Conservation (phyloP, 768 basidiomycete species). For the Nidula microcarpa region DNA sequence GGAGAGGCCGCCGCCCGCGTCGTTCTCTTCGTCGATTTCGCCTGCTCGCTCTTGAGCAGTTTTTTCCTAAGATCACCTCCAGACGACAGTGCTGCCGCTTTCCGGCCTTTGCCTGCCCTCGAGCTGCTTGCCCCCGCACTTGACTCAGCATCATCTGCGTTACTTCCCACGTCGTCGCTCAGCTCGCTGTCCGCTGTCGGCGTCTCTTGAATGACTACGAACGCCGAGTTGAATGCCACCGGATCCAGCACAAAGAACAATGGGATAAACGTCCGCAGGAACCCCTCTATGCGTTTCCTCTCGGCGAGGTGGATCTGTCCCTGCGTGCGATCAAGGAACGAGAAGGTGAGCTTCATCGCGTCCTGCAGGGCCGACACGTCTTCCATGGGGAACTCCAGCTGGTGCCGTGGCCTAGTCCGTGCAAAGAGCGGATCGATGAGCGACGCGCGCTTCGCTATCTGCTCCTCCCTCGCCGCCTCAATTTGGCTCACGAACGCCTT, state of each 20-base stretch:
- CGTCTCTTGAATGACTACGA: conserved; percentile 45
- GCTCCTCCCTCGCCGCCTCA: conserved; percentile 80
- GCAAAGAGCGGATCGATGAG: conserved; percentile 53
- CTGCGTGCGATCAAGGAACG: conserved; percentile 86
- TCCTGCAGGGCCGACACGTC: conserved; percentile 83
- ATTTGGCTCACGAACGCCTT: conserved; percentile 83
- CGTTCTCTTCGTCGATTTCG: conserved; percentile 62
- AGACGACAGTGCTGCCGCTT: conserved; percentile 16
- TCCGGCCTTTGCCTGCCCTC: conserved; percentile 12
- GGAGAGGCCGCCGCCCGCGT: conserved; percentile 50
- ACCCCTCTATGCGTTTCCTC: conserved; percentile 77
- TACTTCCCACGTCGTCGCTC: conserved; percentile 45
- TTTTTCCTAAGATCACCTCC: conserved; percentile 76
- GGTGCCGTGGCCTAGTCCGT: conserved; percentile 66
- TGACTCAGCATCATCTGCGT: conserved; percentile 33
- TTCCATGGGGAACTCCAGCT: conserved; percentile 75
- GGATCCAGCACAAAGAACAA: conserved; percentile 76
- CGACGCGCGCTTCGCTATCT: conserved; percentile 70
- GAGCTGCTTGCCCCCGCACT: conserved; percentile 30
- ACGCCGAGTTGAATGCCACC: conserved; percentile 65
- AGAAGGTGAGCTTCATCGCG: conserved; percentile 81
- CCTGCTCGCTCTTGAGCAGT: conserved; percentile 78
- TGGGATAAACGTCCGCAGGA: conserved; percentile 72
- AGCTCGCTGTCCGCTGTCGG: conserved; percentile 54
- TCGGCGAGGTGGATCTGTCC: conserved; percentile 70